phyloP scores from a whole-genome alignment of 805 yeast genomes.

The Metschnikowia henanensis region DNA sequence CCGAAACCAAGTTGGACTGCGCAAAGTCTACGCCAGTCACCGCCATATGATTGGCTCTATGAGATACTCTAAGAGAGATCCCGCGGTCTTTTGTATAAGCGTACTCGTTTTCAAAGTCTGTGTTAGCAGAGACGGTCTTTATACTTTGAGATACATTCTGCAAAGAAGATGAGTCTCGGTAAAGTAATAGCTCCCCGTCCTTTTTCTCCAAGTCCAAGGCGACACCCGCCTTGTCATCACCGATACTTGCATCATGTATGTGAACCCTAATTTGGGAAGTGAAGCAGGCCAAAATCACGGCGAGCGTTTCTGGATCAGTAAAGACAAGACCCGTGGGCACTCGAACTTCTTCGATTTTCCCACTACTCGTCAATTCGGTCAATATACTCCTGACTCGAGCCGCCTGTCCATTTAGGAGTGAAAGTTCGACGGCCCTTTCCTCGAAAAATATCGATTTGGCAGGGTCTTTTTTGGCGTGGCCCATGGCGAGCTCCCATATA shows the following conservation, averaged over 20 bases:
- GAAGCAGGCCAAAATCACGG: constrained; percentile 45
- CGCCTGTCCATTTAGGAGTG: constrained; percentile 30
- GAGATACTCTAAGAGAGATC: constrained; percentile 29
- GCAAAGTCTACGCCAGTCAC: constrained; percentile 35
- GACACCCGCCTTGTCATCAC: neutral
- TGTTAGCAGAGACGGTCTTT: neutral
- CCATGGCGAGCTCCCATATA: constrained; percentile 57
- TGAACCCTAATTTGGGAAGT: constrained; percentile 42
- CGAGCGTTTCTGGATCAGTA: constrained; percentile 32
- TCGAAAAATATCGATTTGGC: constrained; percentile 20
- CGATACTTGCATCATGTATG: constrained; percentile 27
- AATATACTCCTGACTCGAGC: constrained; percentile 22
- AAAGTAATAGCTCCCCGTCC: neutral
- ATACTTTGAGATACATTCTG: neutral
- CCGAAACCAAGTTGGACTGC: constrained; percentile 53
- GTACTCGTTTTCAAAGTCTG: constrained; percentile 31
- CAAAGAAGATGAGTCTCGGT: neutral
- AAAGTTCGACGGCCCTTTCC: constrained; percentile 17
- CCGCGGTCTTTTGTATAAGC: constrained; percentile 36
- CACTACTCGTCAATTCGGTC: neutral
- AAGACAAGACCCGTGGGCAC: constrained; percentile 25
- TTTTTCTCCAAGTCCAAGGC: neutral
- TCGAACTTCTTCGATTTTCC: constrained; percentile 22
- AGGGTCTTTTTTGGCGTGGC: constrained; percentile 23
- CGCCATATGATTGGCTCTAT: constrained; percentile 18